Percentiles rank a stretch among this genome's conserved stretches.
Evolutionary conservation across 768 basidiomycete genomes (phyloP).

Genomic region (Rhodotorula graminis): DNA sequence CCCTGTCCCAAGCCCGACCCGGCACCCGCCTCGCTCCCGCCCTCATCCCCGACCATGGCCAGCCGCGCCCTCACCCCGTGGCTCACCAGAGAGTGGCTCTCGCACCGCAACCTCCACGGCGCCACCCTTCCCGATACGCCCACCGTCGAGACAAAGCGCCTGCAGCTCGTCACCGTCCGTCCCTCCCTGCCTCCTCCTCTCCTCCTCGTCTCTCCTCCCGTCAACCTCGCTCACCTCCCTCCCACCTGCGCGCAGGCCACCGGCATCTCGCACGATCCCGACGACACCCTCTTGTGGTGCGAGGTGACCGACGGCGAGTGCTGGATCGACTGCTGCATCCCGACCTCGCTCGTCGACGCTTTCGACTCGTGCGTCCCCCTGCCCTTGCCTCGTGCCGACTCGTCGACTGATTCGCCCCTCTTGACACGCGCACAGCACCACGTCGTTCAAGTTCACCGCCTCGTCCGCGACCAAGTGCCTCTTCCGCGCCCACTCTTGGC

Average conservation of each 20-base stretch:
- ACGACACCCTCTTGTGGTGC: constrained; percentile 1
- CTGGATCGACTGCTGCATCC: constrained; percentile 17
- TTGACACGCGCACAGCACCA: not conserved
- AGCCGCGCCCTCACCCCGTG: not conserved
- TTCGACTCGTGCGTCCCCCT: constrained; percentile 5
- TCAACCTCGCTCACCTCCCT: not conserved
- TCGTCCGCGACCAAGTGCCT: not conserved
- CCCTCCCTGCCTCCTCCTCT: not conserved
- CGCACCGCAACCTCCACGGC: not conserved
- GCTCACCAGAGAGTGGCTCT: not conserved
- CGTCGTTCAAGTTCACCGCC: not conserved
- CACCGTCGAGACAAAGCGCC: not conserved
- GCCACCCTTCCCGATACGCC: not conserved
- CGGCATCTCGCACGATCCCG: not conserved
- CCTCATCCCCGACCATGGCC: too few relatives aligned
- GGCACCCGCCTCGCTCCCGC: not conserved
- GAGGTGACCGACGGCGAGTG: constrained; percentile 9
- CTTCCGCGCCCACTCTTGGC: not conserved
- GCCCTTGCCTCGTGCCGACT: not conserved
- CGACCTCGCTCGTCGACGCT: not conserved
- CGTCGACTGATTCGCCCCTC: not conserved
- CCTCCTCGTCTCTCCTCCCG: not conserved
- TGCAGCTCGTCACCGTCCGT: constrained; percentile 5
- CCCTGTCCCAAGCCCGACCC: too few relatives aligned
- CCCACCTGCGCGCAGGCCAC: not conserved